Evolutionary conservation across 768 basidiomycete genomes (phyloP), one percentile per base, ranked within the genome.

Genomic region (Hypsizygus marmoreus): DNA sequence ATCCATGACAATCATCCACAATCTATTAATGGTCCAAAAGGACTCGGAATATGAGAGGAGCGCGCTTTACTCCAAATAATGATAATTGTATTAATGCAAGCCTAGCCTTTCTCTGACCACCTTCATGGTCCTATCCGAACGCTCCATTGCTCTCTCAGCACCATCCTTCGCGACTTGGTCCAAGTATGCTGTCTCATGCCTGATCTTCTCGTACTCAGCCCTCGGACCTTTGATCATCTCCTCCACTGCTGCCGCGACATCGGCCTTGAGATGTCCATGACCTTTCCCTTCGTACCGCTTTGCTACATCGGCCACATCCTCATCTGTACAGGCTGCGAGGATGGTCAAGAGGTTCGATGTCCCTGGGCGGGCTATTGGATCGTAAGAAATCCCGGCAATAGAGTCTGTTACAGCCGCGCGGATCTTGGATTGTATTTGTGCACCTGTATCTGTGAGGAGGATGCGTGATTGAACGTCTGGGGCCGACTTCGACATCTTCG

Each of bases 401-500:
- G 91, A 89, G 63, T 97, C 95, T 0, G 95, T 97, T 1, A 94
- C 87, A 1, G 95, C 89, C 5, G 74, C 69, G 14, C 84, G 82
- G 45, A 97, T 77, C 63, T 95, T 97, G 19, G 73, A 59, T 35
- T 63, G 60, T 34, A 95, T 91, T 58, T 79, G 65, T 1, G 67
- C 55, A 8, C 77, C 62, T 0, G 79, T 66, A 61, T 97, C 95
- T 19, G 88, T 95, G 29, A 98, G 75, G 44, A 91, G 76, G 59
- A 97, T 92, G 19, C 94, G 86, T 0, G 93, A 95, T 12, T 80
- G 66, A 1, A 80, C 47, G 60, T 91, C 83, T 0, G 84, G 86
- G 0, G 91, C 77, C 0, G 95, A 97, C 65, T 97, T 97, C 26
- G 95, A 97, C 94, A 98, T 98, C 63, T 97, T 98, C 3, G 84